Percentiles rank a stretch among this genome's conserved stretches.
Evolutionary conservation across 768 basidiomycete genomes (phyloP).

Genomic region (Leccinum variicolor): DNA sequence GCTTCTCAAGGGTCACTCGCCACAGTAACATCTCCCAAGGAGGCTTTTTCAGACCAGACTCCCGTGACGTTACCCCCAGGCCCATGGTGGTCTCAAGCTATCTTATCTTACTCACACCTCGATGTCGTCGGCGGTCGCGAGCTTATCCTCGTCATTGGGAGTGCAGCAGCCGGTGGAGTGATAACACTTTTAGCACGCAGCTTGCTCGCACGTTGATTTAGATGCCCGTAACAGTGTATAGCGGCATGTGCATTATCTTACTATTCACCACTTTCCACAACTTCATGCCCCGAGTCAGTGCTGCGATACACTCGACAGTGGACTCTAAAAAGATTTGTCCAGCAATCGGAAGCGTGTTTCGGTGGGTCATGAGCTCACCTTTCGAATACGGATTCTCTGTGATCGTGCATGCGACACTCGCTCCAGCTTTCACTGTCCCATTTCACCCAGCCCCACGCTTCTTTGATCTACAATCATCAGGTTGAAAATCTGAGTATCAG

Average conservation of each 20-base stretch:
- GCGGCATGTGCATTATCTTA: background rate
- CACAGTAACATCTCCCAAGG: slow-evolving; percentile 1
- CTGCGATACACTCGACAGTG: slow-evolving; percentile 32
- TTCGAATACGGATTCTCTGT: slow-evolving; percentile 45
- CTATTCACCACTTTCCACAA: slow-evolving; percentile 4
- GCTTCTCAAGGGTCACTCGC: slow-evolving; percentile 7
- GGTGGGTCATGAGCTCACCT: slow-evolving; percentile 30
- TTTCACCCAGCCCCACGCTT: slow-evolving; percentile 64
- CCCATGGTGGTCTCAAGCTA: slow-evolving; percentile 11
- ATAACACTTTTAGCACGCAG: slow-evolving; percentile 22
- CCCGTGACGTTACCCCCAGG: background rate
- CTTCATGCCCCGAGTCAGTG: background rate
- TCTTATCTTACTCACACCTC: slow-evolving; percentile 8
- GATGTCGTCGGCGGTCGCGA: slow-evolving; percentile 16
- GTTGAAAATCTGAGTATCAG: background rate
- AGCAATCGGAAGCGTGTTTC: background rate
- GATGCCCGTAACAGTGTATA: background rate
- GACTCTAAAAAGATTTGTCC: slow-evolving; percentile 14
- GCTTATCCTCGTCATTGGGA: slow-evolving; percentile 27
- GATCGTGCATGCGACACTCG: slow-evolving; percentile 38
- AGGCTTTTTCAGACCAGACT: slow-evolving; percentile 3
- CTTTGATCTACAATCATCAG: slow-evolving; percentile 46
- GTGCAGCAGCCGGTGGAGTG: slow-evolving; percentile 27
- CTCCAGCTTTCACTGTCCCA: slow-evolving; percentile 55
- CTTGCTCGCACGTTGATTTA: slow-evolving; percentile 17